These are phyloP conservation scores for Colletotrichum sp. DNA, from an alignment of 2,329 filamentous ascomycete species.

Conservation along the genomic window DNA sequence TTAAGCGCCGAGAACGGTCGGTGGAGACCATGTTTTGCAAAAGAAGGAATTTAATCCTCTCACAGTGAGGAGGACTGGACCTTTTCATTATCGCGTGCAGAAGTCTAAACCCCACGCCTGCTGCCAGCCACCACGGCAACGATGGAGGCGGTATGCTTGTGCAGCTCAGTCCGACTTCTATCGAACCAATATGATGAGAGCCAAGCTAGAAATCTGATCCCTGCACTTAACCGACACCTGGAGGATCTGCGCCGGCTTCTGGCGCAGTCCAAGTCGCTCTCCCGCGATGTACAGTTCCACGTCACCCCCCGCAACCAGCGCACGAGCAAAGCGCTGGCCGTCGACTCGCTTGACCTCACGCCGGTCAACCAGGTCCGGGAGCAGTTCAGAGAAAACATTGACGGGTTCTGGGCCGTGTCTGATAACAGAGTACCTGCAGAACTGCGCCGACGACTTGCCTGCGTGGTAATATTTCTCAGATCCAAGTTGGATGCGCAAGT, in stretches of 20 bases:
- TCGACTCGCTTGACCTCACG: conserved; percentile 21
- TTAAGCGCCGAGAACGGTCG: not conserved
- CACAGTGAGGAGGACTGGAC: not conserved
- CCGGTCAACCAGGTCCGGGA: conserved; percentile 21
- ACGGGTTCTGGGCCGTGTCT: conserved; percentile 27
- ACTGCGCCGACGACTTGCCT: conserved; percentile 32
- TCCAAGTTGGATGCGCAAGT: conserved; percentile 29
- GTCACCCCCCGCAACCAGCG: conserved; percentile 34
- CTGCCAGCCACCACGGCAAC: not conserved
- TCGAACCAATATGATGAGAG: conserved; percentile 20
- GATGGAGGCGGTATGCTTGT: not conserved
- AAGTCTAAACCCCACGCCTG: not conserved
- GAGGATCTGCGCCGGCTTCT: conserved; percentile 29
- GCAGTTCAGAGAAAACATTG: conserved; percentile 15
- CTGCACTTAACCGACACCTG: conserved; percentile 32
- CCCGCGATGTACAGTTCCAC: conserved; percentile 33
- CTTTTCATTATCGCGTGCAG: not conserved
- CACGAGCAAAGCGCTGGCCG: conserved; percentile 32
- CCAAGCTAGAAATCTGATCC: conserved; percentile 24
- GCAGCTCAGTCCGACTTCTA: not conserved
- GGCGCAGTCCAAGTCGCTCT: conserved; percentile 29
- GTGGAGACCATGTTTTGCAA: not conserved
- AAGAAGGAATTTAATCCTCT: not conserved
- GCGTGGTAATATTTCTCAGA: conserved; percentile 32
- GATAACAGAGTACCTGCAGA: conserved; percentile 24